Evolutionary conservation across 2,329 filamentous ascomycete genomes (phyloP), one percentile per base, ranked within the genome.

Genomic region (Aspergillus sp.): DNA sequence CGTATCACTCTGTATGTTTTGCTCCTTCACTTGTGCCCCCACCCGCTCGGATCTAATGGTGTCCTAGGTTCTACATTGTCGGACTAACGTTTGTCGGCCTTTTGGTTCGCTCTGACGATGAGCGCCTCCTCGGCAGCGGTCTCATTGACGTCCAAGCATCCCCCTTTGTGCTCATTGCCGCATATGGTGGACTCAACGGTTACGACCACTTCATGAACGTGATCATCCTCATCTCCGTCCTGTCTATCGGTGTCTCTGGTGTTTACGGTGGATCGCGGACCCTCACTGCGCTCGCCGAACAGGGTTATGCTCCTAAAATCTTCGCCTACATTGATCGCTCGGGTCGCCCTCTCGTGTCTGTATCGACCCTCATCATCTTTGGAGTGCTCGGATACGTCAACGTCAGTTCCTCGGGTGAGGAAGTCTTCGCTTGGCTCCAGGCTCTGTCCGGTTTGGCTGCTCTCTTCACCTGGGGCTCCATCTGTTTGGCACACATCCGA

Each of bases 201-300:
- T 79, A 90, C 14, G 85, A 86, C 23, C 82, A 80, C 23, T 82
- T 90, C 61, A 86, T 90, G 78, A 90, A 90, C 70, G 85, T 81
- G 15, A 81, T 89, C 52, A 86, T 89, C 65, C 78, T 87, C 47
- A 80, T 87, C 41, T 82, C 84, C 5, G 84, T 87, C 35, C 73
- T 87, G 50, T 82, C 79, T 40, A 83, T 87, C 46, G 84, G 82
- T 64, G 84, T 85, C 64, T 85, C 83, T 1, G 79, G 79, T 63
- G 81, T 83, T 3, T 87, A 82, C 64, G 84, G 81, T 62, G 81
- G 79, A 2, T 84, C 83, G 3, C 81, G 84, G 56, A 85, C 83
- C 1, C 73, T 86, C 11, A 81, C 82, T 44, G 83, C 84, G 6
- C 76, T 85, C 17, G 79, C 79, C 23, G 68, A 76, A 52, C 74